Evolutionary conservation across 495 filamentous ascomycete species (phyloP), one percentile per base, ranked within the genome.

Genomic region (Aspergillus hancockii): DNA sequence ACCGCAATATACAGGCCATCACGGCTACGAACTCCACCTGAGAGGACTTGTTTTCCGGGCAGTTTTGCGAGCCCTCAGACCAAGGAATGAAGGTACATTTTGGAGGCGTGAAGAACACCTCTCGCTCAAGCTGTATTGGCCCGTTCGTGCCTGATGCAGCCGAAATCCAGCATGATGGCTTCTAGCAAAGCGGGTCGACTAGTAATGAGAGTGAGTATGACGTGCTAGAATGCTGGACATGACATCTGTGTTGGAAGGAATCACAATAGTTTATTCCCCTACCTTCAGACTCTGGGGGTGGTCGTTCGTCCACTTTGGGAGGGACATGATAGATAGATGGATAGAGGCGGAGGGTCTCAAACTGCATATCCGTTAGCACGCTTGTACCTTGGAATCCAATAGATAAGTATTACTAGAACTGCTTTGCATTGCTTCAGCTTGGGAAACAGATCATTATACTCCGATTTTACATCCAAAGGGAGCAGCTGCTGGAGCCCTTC

Each of bases 401-500:
- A 32, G 10, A 32, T 10, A 0, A 14, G n/a, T 18, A 40, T 1
- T 30, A 51, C 45, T 45, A 57, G 12, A 9, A 57, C 18, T 1
- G 55, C 55, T 13, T n/a, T 22, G 10, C 45, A 50, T 25, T 45
- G 46, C 18, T 57, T 49, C 3, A 57, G 46, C n/a, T 32, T 50
- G 10, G 45, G 46, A 30, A 57, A 34, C 38, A 55, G 40, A 4
- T 47, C 54, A 7, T 4, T 8, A 32, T 55, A 55, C 8, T 25
- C 30, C 9, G n/a, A 8, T 23, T 41, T 28, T 38, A n/a, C n/a
- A 28, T n/a, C 13, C n/a, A n/a, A n/a, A n/a, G n/a, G n/a, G 18
- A 12, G 7, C 10, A 28, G 5, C 55, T 5, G 14, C 18, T 16
- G 54, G 18, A 79, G 66, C 50, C 80, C 76, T 22, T 69, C 62